These are phyloP conservation scores for Penicillium sclerotigenum DNA, from an alignment of 2,329 filamentous ascomycete genomes.

Conservation along the genomic window DNA sequence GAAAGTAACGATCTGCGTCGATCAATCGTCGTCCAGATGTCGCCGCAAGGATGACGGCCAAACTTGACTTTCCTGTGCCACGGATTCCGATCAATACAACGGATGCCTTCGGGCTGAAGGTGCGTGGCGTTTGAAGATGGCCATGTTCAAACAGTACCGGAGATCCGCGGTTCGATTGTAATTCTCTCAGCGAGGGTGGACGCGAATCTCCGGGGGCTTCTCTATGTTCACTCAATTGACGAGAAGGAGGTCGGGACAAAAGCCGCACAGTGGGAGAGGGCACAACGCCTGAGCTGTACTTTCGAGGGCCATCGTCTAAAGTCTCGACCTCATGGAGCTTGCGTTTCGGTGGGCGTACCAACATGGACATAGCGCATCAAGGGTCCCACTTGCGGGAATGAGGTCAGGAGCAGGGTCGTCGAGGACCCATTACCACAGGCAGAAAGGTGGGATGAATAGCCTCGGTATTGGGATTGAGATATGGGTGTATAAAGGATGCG, in stretches of 20 bases:
- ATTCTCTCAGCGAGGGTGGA: slow-evolving; percentile 22
- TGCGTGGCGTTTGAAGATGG: slow-evolving; percentile 27
- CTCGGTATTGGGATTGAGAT: background rate
- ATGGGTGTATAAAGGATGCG: background rate
- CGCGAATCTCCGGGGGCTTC: slow-evolving; percentile 19
- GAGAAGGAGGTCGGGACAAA: slow-evolving; percentile 8
- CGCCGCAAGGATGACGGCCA: slow-evolving; percentile 71
- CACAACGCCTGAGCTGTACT: slow-evolving; percentile 3
- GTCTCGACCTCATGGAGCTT: slow-evolving; percentile 29
- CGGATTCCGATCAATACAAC: slow-evolving; percentile 71
- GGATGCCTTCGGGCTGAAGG: slow-evolving; percentile 62
- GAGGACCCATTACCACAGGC: slow-evolving; percentile 13
- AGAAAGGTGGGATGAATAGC: background rate
- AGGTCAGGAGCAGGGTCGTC: background rate
- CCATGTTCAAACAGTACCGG: slow-evolving; percentile 26
- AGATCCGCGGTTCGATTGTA: slow-evolving; percentile 30
- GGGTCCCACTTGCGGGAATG: background rate
- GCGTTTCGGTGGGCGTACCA: slow-evolving; percentile 33
- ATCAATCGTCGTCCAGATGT: slow-evolving; percentile 66
- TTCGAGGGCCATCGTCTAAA: slow-evolving; percentile 21
- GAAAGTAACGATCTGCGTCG: slow-evolving; percentile 67
- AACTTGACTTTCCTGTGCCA: slow-evolving; percentile 71
- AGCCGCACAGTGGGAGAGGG: background rate
- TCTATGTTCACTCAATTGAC: slow-evolving; percentile 17
- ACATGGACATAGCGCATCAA: slow-evolving; percentile 27